Base-by-base conservation (phyloP, 1,284 basidiomycete genomes). In the Tilletia indica region DNA sequence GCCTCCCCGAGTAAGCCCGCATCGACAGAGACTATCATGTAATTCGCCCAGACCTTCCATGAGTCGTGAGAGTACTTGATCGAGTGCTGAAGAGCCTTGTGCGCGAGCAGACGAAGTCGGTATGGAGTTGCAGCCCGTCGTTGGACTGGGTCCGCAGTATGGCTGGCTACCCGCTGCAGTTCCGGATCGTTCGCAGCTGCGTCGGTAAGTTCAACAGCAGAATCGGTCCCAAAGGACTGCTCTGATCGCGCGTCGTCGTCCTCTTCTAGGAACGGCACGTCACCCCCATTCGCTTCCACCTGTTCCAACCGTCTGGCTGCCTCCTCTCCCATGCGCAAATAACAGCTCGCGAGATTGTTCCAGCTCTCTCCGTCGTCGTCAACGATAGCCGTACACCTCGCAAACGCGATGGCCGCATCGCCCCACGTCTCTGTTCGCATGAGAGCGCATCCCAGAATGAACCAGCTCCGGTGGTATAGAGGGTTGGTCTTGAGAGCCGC, bases 11-110 rank as follows among this genome's bases (percentile, higher is more conserved):
- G 88, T 85, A 97, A 92, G 6, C 95, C 96, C 16, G 97, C 92
- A 80, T 98, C 94, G 85, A 97, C 88, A 6, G 93, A 89, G 48
- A 99, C 91, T 77, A 97, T 87, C 92, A 95, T 96, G 87, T 95
- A 98, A 86, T 99, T 99, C 77, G 89, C 88, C 97, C 97, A 99
- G 89, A 99, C 95, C 19, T 93, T 89, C 96, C 96, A 99, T 81
- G 95, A 95, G 69, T 94, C 91, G 84, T 93, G 92, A 68, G 89
- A 89, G 82, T 89, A 90, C 77, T 90, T 91, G 72, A 99, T 88
- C 3, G 95, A 94, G 76, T 93, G 91, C 77, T 92, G 91, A 54
- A 99, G 90, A 12, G 97, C 96, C n/a, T 91, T 91, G 88, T 94
- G 97, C 0, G 97, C 97, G 54, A 94, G 89, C 64, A 91, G 86